Base-by-base conservation (phyloP, 768 basidiomycete species). In the Boletus speciosus region DNA sequence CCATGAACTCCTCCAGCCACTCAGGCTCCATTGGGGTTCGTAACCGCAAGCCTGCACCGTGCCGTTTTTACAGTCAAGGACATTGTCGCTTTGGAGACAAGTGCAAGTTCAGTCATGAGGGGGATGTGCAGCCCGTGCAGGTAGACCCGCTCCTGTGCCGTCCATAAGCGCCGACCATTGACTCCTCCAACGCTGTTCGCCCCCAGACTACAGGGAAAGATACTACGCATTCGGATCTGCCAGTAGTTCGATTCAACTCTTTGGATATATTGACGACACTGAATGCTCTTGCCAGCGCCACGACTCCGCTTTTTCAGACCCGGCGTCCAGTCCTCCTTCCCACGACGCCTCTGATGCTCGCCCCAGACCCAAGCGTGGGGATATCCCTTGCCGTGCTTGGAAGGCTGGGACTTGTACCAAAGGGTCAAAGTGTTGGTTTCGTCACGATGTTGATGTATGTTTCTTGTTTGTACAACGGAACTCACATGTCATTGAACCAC, bases 331-430 rank as follows among this genome's bases (percentile, higher is more conserved):
- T n/a, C 19, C 35, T 12, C 16, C 44, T 39, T 36, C 55, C 15
- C 46, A 47, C 5, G 47, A 49, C 15, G 4, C 51, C 52, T 60
- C 62, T 57, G 58, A 52, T 56, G 46, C 52, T 40, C 53, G 56
- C 8, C 61, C 55, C 53, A 61, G 60, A 56, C 40, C 62, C 58
- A 69, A 67, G 54, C 56, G 49, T 46, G 56, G 54, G 40, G 57
- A 58, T 14, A 51, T 12, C 1, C 60, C 61, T 45, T 71, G 69
- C 58, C 62, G 54, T 35, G 60, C 66, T 47, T 74, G 74, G 76
- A 74, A 66, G 45, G 65, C 64, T 48, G 75, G 76, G 40, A 65
- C 62, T 8, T 77, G 77, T 61, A 52, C 61, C 49, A 71, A 61
- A 55, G 75, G 74, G 16, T 51, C 64, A 8, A 66, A 65, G 44